Evolutionary conservation across 2,329 filamentous ascomycete species (phyloP), one percentile per base, ranked within the genome.

Genomic region (Aspergillus pseudoviridinutans): DNA sequence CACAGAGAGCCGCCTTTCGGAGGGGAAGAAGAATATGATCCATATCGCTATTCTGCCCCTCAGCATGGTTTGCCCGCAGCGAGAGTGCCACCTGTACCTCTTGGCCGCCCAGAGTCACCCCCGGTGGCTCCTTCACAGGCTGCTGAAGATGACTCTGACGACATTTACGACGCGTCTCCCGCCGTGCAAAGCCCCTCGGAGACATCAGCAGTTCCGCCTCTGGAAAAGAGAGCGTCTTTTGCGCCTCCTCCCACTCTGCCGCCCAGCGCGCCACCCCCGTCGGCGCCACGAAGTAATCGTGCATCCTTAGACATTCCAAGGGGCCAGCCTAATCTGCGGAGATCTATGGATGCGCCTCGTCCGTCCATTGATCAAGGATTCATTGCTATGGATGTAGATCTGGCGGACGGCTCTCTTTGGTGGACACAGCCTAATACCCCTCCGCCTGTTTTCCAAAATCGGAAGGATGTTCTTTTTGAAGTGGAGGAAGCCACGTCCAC

Each of bases 301-400:
- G 83, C 84, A 68, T 91, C 88, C 12, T 66, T 87, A 53, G 90
- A 94, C 66, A 76, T 87, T 12, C 78, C 82, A 38, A 82, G 88
- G 58, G 75, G 74, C 17, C 71, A 77, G 28, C 75, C 76, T 3
- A 76, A 73, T 54, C 69, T 77, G 27, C 82, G 86, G 55, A 77
- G 82, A 58, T 96, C 92, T 3, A 85, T 90, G 74, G 94, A 99
- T 64, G 79, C 89, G 56, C 75, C 83, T 42, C 85, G 93, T 50
- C 87, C 90, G 1, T 88, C 87, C 5, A 82, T 87, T 58, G 90
- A 93, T 63, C 86, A 88, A 49, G 90, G 91, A 1, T 95, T 87
- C 69, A 93, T 97, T 61, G 94, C 94, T 44, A 87, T 87, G 56
- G 92, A 97, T 59, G 76, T 97, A 56, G 92, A 97, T 67, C 80